A percentile compares a stretch with the other conserved stretches of the same genome.
phyloP scores from a whole-genome alignment of 164 flowering plant genomes.

The Brasenia schreberi region DNA sequence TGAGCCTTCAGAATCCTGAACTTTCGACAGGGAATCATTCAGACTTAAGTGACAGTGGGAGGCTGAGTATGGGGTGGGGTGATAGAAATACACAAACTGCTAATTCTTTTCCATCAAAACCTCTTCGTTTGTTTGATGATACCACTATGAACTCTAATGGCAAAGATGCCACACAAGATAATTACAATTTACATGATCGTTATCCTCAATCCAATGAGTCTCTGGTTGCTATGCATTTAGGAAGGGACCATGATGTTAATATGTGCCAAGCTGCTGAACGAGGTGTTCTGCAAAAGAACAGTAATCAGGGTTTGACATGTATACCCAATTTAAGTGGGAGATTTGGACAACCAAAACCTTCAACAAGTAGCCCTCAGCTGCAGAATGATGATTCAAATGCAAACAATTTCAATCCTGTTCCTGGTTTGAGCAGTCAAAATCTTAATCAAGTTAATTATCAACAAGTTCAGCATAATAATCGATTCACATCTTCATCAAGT shows the following conservation, averaged over 20 bases:
- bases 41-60: slow-evolving; percentile 25
- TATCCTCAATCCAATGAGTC: slow-evolving; percentile 10
- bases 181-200: slow-evolving; percentile 2
- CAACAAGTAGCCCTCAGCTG: slow-evolving; percentile 10
- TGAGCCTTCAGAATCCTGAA: slow-evolving; percentile 52
- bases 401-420: neutral
- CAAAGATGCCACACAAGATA: slow-evolving; percentile 5
- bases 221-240: slow-evolving; percentile 9
- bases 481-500: no score
- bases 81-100: slow-evolving; percentile 14
- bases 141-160: slow-evolving; percentile 18
- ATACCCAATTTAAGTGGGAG: slow-evolving; percentile 16
- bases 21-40: slow-evolving; percentile 29
- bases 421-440: neutral
- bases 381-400: slow-evolving; percentile 11
- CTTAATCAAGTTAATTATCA: neutral
- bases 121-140: slow-evolving; percentile 17
- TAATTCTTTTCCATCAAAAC: slow-evolving; percentile 31
- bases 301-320: neutral
- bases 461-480: neutral
- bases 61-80: slow-evolving; percentile 29
- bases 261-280: slow-evolving; percentile 17
- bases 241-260: slow-evolving; percentile 14
- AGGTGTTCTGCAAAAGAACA: neutral
- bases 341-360: slow-evolving; percentile 16